Percentiles rank a stretch among this genome's conserved stretches.
Conservation (phyloP, 139 green algal species). For the Desmodesmus armatus region DNA sequence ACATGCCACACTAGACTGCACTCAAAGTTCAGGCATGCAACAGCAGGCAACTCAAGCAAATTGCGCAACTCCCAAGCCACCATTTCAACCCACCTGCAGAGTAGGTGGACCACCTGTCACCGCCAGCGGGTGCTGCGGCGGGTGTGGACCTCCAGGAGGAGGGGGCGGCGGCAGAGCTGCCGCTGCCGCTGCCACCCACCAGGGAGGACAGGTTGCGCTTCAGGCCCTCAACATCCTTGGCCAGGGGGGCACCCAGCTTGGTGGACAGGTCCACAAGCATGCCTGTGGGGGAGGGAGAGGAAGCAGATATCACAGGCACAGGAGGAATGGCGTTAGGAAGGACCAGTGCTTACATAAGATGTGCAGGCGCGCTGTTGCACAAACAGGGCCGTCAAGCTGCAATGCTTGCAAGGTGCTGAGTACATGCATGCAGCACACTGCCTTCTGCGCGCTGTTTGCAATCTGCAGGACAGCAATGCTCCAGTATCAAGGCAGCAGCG, state of each 20-base stretch:
- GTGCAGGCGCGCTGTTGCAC: no score
- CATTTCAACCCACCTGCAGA: no score
- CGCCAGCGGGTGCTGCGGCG: slow-evolving; percentile 21
- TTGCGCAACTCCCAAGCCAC: no score
- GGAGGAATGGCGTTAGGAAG: no score
- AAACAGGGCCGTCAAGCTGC: no score
- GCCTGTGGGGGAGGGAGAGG: background rate
- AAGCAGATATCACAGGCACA: background rate
- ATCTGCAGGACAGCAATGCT: background rate
- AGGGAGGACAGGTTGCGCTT: slow-evolving; percentile 27
- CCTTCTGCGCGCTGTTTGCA: background rate
- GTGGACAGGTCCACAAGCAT: slow-evolving; percentile 43
- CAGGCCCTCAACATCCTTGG: slow-evolving; percentile 22
- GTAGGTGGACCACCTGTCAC: slow-evolving; percentile 41
- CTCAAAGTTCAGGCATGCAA: no score
- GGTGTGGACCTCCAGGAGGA: slow-evolving; percentile 33
- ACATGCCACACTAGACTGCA: no score
- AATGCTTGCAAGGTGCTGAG: background rate
- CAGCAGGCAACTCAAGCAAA: no score
- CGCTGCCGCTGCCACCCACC: slow-evolving; percentile 14
- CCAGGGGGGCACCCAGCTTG: slow-evolving; percentile 38
- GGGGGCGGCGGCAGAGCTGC: background rate
- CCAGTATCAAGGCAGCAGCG: background rate
- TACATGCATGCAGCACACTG: background rate
- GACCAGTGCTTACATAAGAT: no score